Evolutionary conservation across 1,139 yeast species (phyloP), one percentile per base, ranked within the genome.

Genomic region (Yamadazyma conglobata): DNA sequence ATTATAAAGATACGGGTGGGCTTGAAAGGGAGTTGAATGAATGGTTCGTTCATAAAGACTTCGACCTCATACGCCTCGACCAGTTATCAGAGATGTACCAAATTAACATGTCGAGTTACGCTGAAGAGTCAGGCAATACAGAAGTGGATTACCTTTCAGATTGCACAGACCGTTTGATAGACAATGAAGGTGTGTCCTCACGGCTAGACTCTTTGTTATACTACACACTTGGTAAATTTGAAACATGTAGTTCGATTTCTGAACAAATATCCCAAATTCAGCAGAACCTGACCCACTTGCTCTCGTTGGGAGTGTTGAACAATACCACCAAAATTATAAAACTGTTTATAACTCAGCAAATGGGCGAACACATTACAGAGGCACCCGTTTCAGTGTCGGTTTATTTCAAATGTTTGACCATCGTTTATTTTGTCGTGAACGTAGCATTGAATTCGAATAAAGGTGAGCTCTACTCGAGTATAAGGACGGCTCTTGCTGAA

Each of bases 41-140:
- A 30, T 82, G 93, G 93, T 82, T 82, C 44, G 62, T 73, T 5
- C 48, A 49, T 24, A 54, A 63, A 27, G 91, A 82, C 48, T 61
- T 73, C 27, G 43, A 46, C 19, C 39, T 47, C 4, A 37, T 66
- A 12, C 56, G 55, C 6, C 40, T 58, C 23, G 40, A 38, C 7
- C 29, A 34, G 5, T 33, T 55, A 11, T 38, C 39, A 15, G 33
- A 32, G 5, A 30, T 31, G 15, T 53, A 38, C 34, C 6, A 9
- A n/a, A n/a, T n/a, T 11, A 22, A 15, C 24, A 9, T 16, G 15
- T 14, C 11, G 19, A 20, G 4, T 11, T 13, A 4, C 20, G n/a
- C n/a, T 4, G 19, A 5, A 12, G 22, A 13, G 13, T 23, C 19
- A 3, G 32, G 26, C 7, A 23, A 25, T 11, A 11, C 6, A 2